Percentiles rank a stretch among this genome's conserved stretches.
These are phyloP conservation scores for Heterobasidion annosum DNA, from an alignment of 1,284 basidiomycete genomes.

Conservation along the genomic window DNA sequence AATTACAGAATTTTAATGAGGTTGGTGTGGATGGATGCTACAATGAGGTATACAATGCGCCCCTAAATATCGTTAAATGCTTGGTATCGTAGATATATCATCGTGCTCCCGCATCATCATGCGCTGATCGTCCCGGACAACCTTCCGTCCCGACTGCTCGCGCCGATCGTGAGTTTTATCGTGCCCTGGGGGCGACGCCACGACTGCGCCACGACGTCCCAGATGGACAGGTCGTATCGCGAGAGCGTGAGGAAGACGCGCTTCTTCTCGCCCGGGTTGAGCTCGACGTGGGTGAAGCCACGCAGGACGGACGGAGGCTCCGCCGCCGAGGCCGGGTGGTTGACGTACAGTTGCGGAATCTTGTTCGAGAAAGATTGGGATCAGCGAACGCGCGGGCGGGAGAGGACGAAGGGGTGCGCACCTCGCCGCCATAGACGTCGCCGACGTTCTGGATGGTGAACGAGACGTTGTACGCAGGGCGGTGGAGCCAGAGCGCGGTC, in stretches of 20 bases:
- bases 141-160: conserved; percentile 40
- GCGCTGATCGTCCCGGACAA: conserved; percentile 17
- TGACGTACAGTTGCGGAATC: conserved; percentile 38
- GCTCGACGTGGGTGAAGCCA: conserved; percentile 34
- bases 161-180: conserved; percentile 38
- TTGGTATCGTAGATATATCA: too few relatives aligned
- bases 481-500: conserved; percentile 55
- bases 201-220: conserved; percentile 38
- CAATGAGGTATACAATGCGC: too few relatives aligned
- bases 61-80: too few relatives aligned
- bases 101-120: not conserved
- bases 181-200: conserved; percentile 40
- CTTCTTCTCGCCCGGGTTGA: conserved; percentile 26
- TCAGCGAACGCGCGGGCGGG: not conserved
- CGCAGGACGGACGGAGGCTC: conserved; percentile 34
- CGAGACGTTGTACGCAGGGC: conserved; percentile 46
- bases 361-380: conserved; percentile 3
- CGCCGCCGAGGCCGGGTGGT: conserved; percentile 26
- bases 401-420: conserved; percentile 15
- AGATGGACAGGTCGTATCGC: conserved; percentile 34
- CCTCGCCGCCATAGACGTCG: conserved; percentile 41
- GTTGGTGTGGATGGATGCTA: too few relatives aligned
- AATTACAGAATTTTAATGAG: too few relatives aligned
- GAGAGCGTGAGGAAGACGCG: conserved; percentile 28
- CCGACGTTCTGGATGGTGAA: conserved; percentile 58